Conservation (phyloP, 257 asterid species). For the Solanum bukasovii region DNA sequence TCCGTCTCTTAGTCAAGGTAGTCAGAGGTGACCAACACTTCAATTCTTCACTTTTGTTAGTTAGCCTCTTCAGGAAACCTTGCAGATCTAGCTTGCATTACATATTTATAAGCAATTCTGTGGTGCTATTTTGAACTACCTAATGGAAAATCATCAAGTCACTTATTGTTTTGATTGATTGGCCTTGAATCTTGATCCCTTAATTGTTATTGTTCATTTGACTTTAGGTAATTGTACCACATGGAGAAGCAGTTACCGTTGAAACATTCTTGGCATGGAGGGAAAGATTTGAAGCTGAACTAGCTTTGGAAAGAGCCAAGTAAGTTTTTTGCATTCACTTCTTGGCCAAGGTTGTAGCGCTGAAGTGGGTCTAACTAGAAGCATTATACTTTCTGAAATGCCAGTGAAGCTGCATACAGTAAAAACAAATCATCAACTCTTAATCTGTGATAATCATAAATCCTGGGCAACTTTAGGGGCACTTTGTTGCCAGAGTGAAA, state of each 20-base stretch:
- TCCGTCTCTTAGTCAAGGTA: not conserved
- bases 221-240: slow-evolving; percentile 81
- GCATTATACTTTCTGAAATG: not conserved
- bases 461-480: not conserved
- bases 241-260: slow-evolving; percentile 93
- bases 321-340: slow-evolving; percentile 30
- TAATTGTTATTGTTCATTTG: not conserved
- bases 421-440: not conserved
- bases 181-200: not conserved
- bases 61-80: not conserved
- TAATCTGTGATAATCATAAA: not conserved
- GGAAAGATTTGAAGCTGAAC: slow-evolving; percentile 96
- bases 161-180: not conserved
- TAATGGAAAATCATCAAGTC: not conserved
- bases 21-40: not conserved
- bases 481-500: not conserved
- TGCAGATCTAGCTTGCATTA: not conserved
- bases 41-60: not conserved
- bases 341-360: not conserved
- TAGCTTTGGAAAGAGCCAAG: slow-evolving; percentile 97
- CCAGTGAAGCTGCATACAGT: not conserved
- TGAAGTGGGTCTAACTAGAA: not conserved
- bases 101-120: not conserved
- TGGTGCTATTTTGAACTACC: not conserved
- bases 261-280: slow-evolving; percentile 97